Base-by-base conservation (phyloP, 2,329 filamentous ascomycete genomes). In the Chrysosporium keratinophilum region DNA sequence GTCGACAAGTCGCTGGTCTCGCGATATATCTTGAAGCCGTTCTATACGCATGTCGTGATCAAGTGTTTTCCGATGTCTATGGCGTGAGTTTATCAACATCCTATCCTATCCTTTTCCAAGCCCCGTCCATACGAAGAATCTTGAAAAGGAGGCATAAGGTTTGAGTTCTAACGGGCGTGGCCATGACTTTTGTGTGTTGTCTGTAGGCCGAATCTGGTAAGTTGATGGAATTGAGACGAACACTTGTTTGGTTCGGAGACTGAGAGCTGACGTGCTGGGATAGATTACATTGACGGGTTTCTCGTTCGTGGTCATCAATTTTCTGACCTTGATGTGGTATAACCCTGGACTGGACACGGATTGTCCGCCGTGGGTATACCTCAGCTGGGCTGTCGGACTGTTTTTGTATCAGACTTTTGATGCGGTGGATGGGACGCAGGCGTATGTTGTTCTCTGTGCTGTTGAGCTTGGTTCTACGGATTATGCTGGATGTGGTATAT, bases 371-470 rank as follows among this genome's bases (percentile, higher is more conserved):
- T 98, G 93, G 93, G 91, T 98, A 14, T 98, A 98, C 75, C 86
- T 85, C 61, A 86, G 82, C 64, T 98, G 90, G 87, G 85, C 90
- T 3, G 70, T 87, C 33, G 93, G 93, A 1, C 73, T 98, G 60
- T 96, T 97, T 69, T 70, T 97, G 50, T 98, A 98, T 71, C 93
- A 98, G 78, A 97, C 91, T 1, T 96, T 98, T 72, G 93, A 98
- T 71, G 93, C 91, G 1, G 89, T 97, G 23, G 93, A 98, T 71
- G 93, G 93, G 50, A 80, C 85, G 31, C 93, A 98, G 69, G 93
- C 93, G 83, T 88, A 77, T 68, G 85, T 79, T 50, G 58, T 37
- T 28, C 40, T 37, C 15, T 5, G 15, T 49, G n/a, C n/a, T 43
- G 31, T 9, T 5, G 23, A 23, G 20, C n/a, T 17, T 33, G 41